Evolutionary conservation across 2,329 filamentous ascomycete species (phyloP).

Genomic region (Sporothrix dimorphospora): DNA sequence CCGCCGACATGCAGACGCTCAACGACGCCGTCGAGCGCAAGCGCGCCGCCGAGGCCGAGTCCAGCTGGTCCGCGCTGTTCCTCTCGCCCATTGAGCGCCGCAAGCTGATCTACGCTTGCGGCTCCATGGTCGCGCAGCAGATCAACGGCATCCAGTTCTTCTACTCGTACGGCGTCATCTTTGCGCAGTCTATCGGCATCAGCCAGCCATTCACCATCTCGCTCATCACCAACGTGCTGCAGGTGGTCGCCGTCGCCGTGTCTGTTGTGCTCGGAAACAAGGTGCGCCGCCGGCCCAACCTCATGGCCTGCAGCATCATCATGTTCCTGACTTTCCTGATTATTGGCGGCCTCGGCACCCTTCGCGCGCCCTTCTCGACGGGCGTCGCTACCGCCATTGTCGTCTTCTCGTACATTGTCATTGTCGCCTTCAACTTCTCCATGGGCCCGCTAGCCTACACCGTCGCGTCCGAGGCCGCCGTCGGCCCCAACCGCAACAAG

Average conservation of each 20-base stretch:
- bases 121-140: slow-evolving; percentile 51
- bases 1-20: slow-evolving; percentile 41
- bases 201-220: slow-evolving; percentile 47
- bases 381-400: slow-evolving; percentile 46
- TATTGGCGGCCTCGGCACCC: slow-evolving; percentile 48
- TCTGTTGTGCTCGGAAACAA: slow-evolving; percentile 48
- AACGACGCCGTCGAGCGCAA: slow-evolving; percentile 43
- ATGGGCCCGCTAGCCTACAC: slow-evolving; percentile 48
- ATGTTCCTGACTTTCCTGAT: slow-evolving; percentile 48
- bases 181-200: slow-evolving; percentile 48
- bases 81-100: slow-evolving; percentile 39
- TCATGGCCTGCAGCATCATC: slow-evolving; percentile 46
- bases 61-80: slow-evolving; percentile 40
- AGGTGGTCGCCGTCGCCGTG: slow-evolving; percentile 46
- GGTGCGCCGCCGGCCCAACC: slow-evolving; percentile 43
- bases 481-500: slow-evolving; percentile 53
- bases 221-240: slow-evolving; percentile 48
- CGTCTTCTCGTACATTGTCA: slow-evolving; percentile 48
- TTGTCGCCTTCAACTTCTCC: slow-evolving; percentile 51
- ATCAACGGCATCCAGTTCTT: slow-evolving; percentile 55
- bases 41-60: slow-evolving; percentile 38
- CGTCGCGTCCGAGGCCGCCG: slow-evolving; percentile 51
- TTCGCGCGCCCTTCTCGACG: slow-evolving; percentile 32
- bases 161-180: slow-evolving; percentile 50
- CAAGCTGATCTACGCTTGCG: slow-evolving; percentile 50